Evolutionary conservation across 2,329 filamentous ascomycete genomes (phyloP), one percentile per base, ranked within the genome.

Genomic region (Aspergillus terreus): DNA sequence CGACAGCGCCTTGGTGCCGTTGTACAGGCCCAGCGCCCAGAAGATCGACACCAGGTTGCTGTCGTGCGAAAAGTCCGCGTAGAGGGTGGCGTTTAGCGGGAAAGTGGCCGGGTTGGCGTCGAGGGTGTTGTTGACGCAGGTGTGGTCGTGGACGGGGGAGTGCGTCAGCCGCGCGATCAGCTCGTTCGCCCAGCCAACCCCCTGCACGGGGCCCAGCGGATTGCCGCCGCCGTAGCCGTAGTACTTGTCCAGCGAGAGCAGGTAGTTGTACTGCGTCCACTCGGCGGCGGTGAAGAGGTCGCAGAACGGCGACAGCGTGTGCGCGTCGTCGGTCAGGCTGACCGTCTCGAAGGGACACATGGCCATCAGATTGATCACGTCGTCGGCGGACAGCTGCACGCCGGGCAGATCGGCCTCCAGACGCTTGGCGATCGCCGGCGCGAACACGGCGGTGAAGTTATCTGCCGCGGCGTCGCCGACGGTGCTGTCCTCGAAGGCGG

Each of bases 41-140:
- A 88, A 88, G 6, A 95, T 83, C 6, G 81, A 80, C 27, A 82
- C 83, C 84, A 96, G 90, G 65, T 87, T 85, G 68, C 95, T 96
- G 71, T 96, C 92, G 70, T 96, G 92, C 56, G 85, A 89, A 66
- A 96, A 96, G 70, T 96, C 92, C 0, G 90, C 91, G 64, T 95
- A 96, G 1, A 96, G 72, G 10, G 73, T 73, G 41, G 75, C 71
- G 55, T 80, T 78, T 0, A 95, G 74, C 0, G 92, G 91, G 63
- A 96, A 96, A 0, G 88, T 92, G 6, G 71, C 65, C 0, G 80
- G 72, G 52, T 83, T 77, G 4, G 74, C 73, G 66, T 95, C 88
- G 0, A 96, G 78, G 0, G 91, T 95, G 33, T 74, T 76, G 69
- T 96, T 96, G 5, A 86, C 90, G 49, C 78, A 84, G 0, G 90